Evolutionary conservation across 306 rosid genomes (phyloP).

Genomic region (Gastrolobium bilobum): DNA sequence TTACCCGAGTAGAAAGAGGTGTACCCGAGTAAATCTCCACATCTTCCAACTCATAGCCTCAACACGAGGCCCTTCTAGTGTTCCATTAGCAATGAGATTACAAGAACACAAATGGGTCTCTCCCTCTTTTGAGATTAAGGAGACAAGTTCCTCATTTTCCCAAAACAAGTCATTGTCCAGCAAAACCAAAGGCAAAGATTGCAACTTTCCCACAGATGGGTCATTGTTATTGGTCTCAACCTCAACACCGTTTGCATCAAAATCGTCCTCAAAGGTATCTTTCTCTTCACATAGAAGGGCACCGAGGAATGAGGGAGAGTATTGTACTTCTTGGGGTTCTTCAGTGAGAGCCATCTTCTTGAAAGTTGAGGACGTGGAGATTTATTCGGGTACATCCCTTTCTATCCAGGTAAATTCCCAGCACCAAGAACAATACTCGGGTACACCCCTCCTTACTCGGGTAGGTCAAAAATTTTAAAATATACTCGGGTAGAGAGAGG

Average conservation of each 20-base stretch:
- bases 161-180: slow-evolving; percentile 58
- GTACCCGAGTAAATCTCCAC: too few species aligned
- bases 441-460: too few species aligned
- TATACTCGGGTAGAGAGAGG: too few species aligned
- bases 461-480: too few species aligned
- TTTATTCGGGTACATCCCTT: too few species aligned
- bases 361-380: slow-evolving; percentile 51
- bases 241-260: slow-evolving; percentile 36
- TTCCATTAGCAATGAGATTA: slow-evolving; percentile 45
- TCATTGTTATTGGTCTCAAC: slow-evolving; percentile 46
- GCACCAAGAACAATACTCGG: too few species aligned
- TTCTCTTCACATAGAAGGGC: slow-evolving; percentile 70
- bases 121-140: slow-evolving; percentile 67
- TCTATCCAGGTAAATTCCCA: too few species aligned
- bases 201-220: slow-evolving; percentile 36
- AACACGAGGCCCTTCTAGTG: slow-evolving; percentile 56
- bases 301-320: slow-evolving; percentile 56
- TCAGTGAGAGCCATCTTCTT: slow-evolving; percentile 64
- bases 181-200: slow-evolving; percentile 53
- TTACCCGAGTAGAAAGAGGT: too few species aligned
- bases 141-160: slow-evolving; percentile 64
- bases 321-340: slow-evolving; percentile 48
- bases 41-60: slow-evolving; percentile 64
- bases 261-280: slow-evolving; percentile 54
- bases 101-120: slow-evolving; percentile 47